Evolutionary conservation across 164 flowering plant species (phyloP).

Genomic region (Echeveria elegans): DNA sequence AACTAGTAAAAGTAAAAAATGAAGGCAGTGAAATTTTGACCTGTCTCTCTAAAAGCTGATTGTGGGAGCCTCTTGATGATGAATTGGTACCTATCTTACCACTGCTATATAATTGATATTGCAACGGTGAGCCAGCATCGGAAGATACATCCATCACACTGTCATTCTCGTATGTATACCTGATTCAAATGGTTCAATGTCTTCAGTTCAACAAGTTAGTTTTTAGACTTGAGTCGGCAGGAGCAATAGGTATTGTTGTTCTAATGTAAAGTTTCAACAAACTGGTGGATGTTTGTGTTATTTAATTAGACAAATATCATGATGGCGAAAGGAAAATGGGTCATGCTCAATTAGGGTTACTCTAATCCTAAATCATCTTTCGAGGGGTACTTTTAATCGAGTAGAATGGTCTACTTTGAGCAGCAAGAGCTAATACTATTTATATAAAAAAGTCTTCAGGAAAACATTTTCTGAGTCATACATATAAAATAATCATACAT

Average conservation of each 20-base stretch:
- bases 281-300: too few species aligned
- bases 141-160: constrained; percentile 77
- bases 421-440: background rate
- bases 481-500: too few species aligned
- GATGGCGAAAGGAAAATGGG: background rate
- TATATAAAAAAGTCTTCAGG: too few species aligned
- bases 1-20: background rate
- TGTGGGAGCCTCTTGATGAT: constrained; percentile 63
- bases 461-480: background rate
- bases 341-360: background rate
- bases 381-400: background rate
- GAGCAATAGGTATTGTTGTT: background rate
- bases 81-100: constrained; percentile 55
- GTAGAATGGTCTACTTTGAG: background rate
- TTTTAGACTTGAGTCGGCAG: background rate
- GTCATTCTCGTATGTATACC: constrained; percentile 92
- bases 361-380: background rate
- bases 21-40: constrained; percentile 19
- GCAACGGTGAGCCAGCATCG: constrained; percentile 62
- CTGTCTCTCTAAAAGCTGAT: constrained; percentile 99
- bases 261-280: background rate
- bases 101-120: constrained; percentile 61
- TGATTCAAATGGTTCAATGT: constrained; percentile 13
- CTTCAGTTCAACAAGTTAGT: background rate
- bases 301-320: background rate